Percentiles rank a stretch among this genome's conserved stretches.
These are phyloP conservation scores for Rhinocladiella similis DNA, from an alignment of 2,329 filamentous ascomycete genomes.

Conservation along the genomic window DNA sequence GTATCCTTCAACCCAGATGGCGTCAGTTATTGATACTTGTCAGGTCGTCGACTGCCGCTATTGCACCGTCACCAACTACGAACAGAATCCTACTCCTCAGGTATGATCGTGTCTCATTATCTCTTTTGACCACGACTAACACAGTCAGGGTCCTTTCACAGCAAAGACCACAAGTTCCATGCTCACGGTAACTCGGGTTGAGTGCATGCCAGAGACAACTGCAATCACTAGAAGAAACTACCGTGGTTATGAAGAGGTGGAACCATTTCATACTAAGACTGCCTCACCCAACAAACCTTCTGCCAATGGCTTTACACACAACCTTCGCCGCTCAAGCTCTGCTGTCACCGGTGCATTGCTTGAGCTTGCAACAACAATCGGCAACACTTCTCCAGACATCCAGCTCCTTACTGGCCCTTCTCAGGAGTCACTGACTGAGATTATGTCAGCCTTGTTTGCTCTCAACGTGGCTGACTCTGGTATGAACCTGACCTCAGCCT, in stretches of 20 bases:
- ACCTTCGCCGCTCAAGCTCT: slow-evolving; percentile 11
- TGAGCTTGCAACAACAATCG: slow-evolving; percentile 6
- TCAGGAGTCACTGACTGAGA: slow-evolving; percentile 9
- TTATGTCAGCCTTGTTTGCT: slow-evolving; percentile 22
- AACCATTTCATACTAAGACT: slow-evolving; percentile 1
- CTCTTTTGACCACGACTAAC: slow-evolving; percentile 2
- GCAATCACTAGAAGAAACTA: slow-evolving; percentile 17
- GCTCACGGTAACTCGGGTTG: slow-evolving; percentile 26
- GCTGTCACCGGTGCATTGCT: slow-evolving; percentile 6
- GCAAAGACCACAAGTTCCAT: slow-evolving; percentile 16
- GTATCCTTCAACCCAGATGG: background rate
- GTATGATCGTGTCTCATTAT: slow-evolving; percentile 9
- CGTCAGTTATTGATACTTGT: background rate
- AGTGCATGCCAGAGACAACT: slow-evolving; percentile 23
- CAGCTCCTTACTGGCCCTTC: slow-evolving; percentile 14
- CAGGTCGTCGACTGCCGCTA: slow-evolving; percentile 28
- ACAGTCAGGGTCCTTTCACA: slow-evolving; percentile 23
- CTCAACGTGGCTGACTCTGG: slow-evolving; percentile 23
- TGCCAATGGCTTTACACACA: slow-evolving; percentile 2
- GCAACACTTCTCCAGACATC: slow-evolving; percentile 16
- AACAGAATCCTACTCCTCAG: slow-evolving; percentile 15
- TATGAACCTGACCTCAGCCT: slow-evolving; percentile 17
- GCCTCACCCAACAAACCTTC: background rate
- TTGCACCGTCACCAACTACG: slow-evolving; percentile 28
- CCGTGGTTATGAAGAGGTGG: slow-evolving; percentile 6